A percentile compares a stretch with the other conserved stretches of the same genome.
phyloP scores from a whole-genome alignment of 345 rosid genomes.

The Excoecaria cochinchinensis region DNA sequence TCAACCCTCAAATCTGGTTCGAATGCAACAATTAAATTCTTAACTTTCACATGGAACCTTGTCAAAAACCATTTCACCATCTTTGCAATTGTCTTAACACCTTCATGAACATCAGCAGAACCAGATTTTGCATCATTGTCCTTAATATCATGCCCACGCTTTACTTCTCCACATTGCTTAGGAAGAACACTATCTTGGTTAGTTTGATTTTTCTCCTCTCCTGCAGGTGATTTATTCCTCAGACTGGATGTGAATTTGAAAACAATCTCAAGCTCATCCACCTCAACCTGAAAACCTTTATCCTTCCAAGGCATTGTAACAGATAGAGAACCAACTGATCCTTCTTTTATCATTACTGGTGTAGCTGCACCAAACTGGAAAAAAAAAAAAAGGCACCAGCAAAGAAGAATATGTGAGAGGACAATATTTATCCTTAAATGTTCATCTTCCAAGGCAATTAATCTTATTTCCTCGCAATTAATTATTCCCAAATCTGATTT shows the following conservation, averaged over 20 bases:
- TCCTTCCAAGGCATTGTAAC: slow-evolving; percentile 85
- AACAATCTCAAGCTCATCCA: slow-evolving; percentile 86
- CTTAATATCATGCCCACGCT: slow-evolving; percentile 36
- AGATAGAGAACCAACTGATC: slow-evolving; percentile 77
- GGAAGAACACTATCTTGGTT: slow-evolving; percentile 30
- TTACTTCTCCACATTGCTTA: slow-evolving; percentile 33
- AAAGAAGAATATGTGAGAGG: background rate
- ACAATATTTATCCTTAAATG: background rate
- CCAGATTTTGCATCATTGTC: slow-evolving; percentile 39
- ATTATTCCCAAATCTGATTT: background rate
- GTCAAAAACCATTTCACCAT: slow-evolving; percentile 88
- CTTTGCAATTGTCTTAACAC: slow-evolving; percentile 93
- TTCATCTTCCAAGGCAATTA: background rate
- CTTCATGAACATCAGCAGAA: slow-evolving; percentile 78
- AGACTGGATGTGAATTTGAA: slow-evolving; percentile 60
- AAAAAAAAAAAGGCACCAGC: slow-evolving; percentile 19
- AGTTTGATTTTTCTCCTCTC: slow-evolving; percentile 33
- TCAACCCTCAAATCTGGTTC: slow-evolving; percentile 51
- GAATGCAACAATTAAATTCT: slow-evolving; percentile 71
- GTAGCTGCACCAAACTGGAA: slow-evolving; percentile 56
- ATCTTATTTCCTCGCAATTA: background rate
- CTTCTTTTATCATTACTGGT: slow-evolving; percentile 74
- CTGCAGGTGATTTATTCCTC: slow-evolving; percentile 28
- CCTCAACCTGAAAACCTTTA: slow-evolving; percentile 79
- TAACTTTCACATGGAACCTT: slow-evolving; percentile 73